Percentiles rank a stretch among this genome's conserved stretches.
phyloP scores from a whole-genome alignment of 1,284 basidiomycete genomes.

The Sparassis latifolia region DNA sequence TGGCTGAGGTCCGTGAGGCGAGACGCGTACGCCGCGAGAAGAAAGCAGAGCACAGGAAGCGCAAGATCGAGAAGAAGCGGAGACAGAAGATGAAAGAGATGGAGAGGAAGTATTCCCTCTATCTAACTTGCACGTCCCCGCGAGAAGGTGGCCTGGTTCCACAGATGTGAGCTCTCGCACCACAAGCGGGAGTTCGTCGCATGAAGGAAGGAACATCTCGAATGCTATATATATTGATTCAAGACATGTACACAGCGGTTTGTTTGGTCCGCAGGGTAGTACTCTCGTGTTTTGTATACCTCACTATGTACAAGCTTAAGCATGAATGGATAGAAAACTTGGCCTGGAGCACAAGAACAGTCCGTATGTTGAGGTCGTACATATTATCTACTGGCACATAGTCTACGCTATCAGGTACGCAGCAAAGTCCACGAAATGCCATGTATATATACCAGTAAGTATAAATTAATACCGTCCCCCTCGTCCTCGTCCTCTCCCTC shows the following conservation, averaged over 20 bases:
- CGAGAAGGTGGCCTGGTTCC: constrained; percentile 13
- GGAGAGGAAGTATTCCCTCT: constrained; percentile 56
- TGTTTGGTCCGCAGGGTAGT: not conserved
- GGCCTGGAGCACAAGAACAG: too few species aligned
- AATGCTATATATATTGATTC: not conserved
- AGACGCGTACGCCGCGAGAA: constrained; percentile 43
- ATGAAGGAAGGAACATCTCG: not conserved
- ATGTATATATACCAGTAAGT: too few species aligned
- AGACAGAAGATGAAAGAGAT: constrained; percentile 50
- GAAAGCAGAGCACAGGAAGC: constrained; percentile 48
- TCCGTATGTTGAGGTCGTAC: too few species aligned
- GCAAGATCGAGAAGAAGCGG: constrained; percentile 55
- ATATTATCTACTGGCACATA: too few species aligned
- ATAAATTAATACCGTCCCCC: constrained; percentile 31
- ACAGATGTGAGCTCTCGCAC: constrained; percentile 1
- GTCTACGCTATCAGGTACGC: too few species aligned
- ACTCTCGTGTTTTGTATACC: not conserved
- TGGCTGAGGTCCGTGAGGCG: constrained; percentile 39
- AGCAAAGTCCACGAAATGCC: too few species aligned
- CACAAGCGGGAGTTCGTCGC: not conserved
- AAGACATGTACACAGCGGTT: not conserved
- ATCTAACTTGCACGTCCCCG: constrained; percentile 44
- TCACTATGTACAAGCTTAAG: too few species aligned
- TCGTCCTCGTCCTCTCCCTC: constrained; percentile 37
- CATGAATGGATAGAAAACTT: too few species aligned